Evolutionary conservation across 176 grass and related monocot genomes (phyloP), one percentile per base, ranked within the genome.

Genomic region (Aegilops sharonensis): DNA sequence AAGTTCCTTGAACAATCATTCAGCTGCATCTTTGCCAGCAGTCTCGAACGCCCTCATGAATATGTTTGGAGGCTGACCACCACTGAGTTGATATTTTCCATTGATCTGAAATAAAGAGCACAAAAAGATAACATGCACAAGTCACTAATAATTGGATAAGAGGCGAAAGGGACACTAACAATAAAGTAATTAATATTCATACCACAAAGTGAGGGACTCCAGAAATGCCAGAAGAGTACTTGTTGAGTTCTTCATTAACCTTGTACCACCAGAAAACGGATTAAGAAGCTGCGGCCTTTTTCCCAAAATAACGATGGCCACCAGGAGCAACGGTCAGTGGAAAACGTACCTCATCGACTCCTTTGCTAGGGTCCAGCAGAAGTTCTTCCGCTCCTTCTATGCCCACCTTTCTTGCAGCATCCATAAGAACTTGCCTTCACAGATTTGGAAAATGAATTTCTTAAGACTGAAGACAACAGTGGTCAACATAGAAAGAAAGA

Each of bases 191-290:
- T 37, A 64, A 68, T 64, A 57, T n/a, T 71, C 82, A 79, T 94
- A 98, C 96, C 88, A 90, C 90, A 91, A 91, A 98, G 82, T 95
- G 88, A 11, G 97, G 94, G 20, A 98, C 94, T 45, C 94, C 92
- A 0, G 84, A 94, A 91, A 98, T 98, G 82, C 72, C 45, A 67
- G 94, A 95, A 62, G 92, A 95, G n/a, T 95, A 91, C 80, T 94
- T 91, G 67, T 88, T 89, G 12, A 98, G 77, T 78, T 96, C 92
- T 85, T 98, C 93, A 73, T 92, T 79, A 81, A 98, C 97, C 94
- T 98, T 85, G 83, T 74, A 63, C 66, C 52, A 80, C 24, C 34
- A 77, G 83, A 72, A 78, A 87, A 65, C 0, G 0, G 40, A 64
- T 65, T 50, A 84, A 40, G 34, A 90, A 60, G 24, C n/a, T 65